Percentiles rank a stretch among this genome's conserved stretches.
These are phyloP conservation scores for Sordariomycetes sp. DNA, from an alignment of 2,329 filamentous ascomycete species.

Conservation along the genomic window DNA sequence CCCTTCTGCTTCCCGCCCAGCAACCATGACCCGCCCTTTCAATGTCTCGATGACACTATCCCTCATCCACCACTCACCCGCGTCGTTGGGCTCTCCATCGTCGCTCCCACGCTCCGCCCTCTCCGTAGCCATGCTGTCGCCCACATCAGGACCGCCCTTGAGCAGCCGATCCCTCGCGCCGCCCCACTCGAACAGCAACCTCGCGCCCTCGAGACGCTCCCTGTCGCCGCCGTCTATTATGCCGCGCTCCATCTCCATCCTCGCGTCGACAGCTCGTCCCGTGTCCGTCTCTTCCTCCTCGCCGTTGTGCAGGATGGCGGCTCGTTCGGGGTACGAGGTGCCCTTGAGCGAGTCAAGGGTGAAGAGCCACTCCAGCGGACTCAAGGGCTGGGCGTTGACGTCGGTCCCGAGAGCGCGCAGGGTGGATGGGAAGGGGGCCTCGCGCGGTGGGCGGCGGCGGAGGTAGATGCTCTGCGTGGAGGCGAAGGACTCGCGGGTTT, in stretches of 20 bases:
- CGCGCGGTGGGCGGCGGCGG: slow-evolving; percentile 58
- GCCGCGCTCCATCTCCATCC: slow-evolving; percentile 53
- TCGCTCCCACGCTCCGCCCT: slow-evolving; percentile 15
- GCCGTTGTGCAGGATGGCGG: slow-evolving; percentile 47
- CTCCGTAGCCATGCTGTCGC: slow-evolving; percentile 25
- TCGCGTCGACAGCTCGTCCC: slow-evolving; percentile 55
- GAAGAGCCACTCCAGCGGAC: slow-evolving; percentile 69
- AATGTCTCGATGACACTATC: slow-evolving; percentile 45
- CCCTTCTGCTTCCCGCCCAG: slow-evolving; percentile 27
- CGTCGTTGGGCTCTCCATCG: slow-evolving; percentile 10
- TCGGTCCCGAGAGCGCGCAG: slow-evolving; percentile 58
- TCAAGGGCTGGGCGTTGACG: slow-evolving; percentile 15
- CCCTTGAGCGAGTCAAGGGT: slow-evolving; percentile 42
- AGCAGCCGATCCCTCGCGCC: slow-evolving; percentile 30
- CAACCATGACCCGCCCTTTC: slow-evolving; percentile 46
- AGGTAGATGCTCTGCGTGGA: slow-evolving; percentile 67
- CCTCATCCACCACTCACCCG: slow-evolving; percentile 43
- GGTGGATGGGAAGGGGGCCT: slow-evolving; percentile 63
- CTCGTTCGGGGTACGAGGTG: slow-evolving; percentile 58
- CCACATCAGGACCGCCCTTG: slow-evolving; percentile 6
- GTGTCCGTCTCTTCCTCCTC: slow-evolving; percentile 35
- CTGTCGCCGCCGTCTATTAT: slow-evolving; percentile 31
- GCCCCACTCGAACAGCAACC: slow-evolving; percentile 47
- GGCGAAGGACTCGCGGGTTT: slow-evolving; percentile 52
- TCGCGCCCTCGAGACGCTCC: slow-evolving; percentile 13